Evolutionary conservation across 2,329 filamentous ascomycete genomes (phyloP).

Genomic region (Aspergillus latus): DNA sequence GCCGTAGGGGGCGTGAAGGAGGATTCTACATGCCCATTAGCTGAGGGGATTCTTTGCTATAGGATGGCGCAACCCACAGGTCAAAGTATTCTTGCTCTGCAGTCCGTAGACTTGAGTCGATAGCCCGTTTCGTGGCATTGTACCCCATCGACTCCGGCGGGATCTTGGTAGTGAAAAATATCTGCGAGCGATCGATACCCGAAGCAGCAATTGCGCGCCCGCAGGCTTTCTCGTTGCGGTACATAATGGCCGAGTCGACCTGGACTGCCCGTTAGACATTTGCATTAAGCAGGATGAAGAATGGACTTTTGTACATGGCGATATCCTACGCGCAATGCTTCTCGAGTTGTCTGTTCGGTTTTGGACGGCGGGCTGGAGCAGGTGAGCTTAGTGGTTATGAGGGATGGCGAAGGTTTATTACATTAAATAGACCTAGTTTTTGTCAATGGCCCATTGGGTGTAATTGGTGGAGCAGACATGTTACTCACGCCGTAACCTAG

Average conservation of each 20-base stretch:
- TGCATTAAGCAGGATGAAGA: not conserved
- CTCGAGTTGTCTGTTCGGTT: constrained; percentile 28
- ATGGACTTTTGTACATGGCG: constrained; percentile 29
- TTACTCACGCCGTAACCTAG: constrained; percentile 58
- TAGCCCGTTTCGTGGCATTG: constrained; percentile 64
- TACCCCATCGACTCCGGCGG: constrained; percentile 65
- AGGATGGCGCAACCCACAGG: constrained; percentile 47
- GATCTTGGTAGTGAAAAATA: constrained; percentile 81
- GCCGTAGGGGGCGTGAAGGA: constrained; percentile 77
- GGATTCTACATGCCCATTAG: constrained; percentile 42
- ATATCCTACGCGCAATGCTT: constrained; percentile 32
- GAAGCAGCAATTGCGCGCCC: constrained; percentile 64
- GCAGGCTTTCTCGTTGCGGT: constrained; percentile 69
- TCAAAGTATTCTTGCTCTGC: constrained; percentile 74
- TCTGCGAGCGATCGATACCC: constrained; percentile 62
- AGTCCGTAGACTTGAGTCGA: constrained; percentile 60
- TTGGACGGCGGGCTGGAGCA: constrained; percentile 26
- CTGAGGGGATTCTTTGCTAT: not conserved
- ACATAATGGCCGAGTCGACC: constrained; percentile 64
- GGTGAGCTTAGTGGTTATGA: not conserved
- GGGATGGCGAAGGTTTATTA: constrained; percentile 16
- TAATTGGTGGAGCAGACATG: not conserved
- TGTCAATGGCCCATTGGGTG: not conserved
- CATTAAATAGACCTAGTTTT: constrained; percentile 34
- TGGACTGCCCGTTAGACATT: constrained; percentile 12